These are phyloP conservation scores for Papiliotrema fonsecae DNA, from an alignment of 1,284 basidiomycete species.

Conservation along the genomic window DNA sequence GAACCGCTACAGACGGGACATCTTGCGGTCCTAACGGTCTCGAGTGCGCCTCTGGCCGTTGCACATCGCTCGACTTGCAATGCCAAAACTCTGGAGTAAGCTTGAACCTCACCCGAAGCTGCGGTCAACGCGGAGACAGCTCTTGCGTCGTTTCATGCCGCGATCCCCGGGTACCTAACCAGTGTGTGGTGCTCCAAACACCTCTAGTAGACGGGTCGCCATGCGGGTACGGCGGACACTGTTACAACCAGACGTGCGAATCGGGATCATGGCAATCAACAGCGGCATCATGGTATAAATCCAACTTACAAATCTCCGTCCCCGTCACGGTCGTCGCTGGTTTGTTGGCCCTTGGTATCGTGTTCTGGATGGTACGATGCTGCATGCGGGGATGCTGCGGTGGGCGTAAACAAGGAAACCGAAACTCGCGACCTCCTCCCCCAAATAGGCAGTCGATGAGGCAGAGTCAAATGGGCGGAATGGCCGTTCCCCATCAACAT, in stretches of 20 bases:
- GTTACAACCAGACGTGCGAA: constrained; percentile 62
- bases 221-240: constrained; percentile 75
- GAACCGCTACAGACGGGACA: constrained; percentile 62
- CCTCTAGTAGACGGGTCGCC: constrained; percentile 77
- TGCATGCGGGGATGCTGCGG: constrained; percentile 23
- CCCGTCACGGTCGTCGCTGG: constrained; percentile 71
- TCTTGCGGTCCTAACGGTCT: constrained; percentile 63
- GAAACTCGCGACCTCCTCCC: constrained; percentile 1
- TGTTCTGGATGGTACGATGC: constrained; percentile 39
- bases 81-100: constrained; percentile 68
- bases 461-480: neutral
- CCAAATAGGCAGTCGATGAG: constrained; percentile 6
- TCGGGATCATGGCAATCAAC: constrained; percentile 61
- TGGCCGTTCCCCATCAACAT: constrained; percentile 11
- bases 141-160: constrained; percentile 76
- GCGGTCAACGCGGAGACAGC: constrained; percentile 60
- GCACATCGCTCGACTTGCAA: constrained; percentile 73
- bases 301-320: constrained; percentile 74
- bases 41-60: constrained; percentile 73
- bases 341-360: constrained; percentile 51
- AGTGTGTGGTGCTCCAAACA: constrained; percentile 71
- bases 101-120: constrained; percentile 63
- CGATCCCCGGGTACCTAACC: constrained; percentile 59
- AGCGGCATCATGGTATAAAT: constrained; percentile 63
- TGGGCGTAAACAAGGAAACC: neutral